Percentiles rank a stretch among this genome's conserved stretches.
These are phyloP conservation scores for Stachybotrys elegans DNA, from an alignment of 2,329 filamentous ascomycete genomes.

Conservation along the genomic window DNA sequence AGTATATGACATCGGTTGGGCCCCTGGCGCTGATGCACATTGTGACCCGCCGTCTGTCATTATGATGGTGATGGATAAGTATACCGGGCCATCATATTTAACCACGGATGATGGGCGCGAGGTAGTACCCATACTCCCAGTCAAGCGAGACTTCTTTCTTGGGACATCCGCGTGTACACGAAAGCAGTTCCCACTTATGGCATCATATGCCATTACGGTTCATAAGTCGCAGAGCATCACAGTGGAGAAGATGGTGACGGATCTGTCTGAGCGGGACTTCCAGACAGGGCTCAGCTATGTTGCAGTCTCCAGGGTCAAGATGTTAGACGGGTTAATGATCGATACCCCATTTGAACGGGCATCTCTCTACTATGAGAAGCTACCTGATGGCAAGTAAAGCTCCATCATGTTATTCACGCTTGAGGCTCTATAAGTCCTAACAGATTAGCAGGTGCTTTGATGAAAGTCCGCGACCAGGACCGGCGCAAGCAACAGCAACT, in stretches of 20 bases:
- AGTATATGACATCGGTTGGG: conserved; percentile 10
- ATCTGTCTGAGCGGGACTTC: conserved; percentile 10
- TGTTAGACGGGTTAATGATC: conserved; percentile 7
- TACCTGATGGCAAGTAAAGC: not conserved
- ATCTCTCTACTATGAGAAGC: not conserved
- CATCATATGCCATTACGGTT: conserved; percentile 6
- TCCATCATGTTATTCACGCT: not conserved
- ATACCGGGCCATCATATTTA: conserved; percentile 6
- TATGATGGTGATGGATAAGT: conserved; percentile 10
- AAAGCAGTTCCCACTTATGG: conserved; percentile 3
- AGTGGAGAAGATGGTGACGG: conserved; percentile 10
- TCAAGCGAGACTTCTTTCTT: conserved; percentile 7
- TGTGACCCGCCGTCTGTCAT: conserved; percentile 9
- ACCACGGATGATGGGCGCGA: conserved; percentile 6
- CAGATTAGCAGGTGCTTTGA: not conserved
- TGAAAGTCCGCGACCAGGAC: not conserved
- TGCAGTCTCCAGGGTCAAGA: conserved; percentile 7
- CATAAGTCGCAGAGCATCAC: conserved; percentile 9
- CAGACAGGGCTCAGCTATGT: conserved; percentile 4
- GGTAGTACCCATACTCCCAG: conserved; percentile 8
- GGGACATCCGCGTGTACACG: conserved; percentile 2
- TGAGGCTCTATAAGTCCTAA: not conserved
- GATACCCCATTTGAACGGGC: conserved; percentile 2
- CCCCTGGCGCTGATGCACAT: conserved; percentile 8
- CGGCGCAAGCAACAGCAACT: not conserved